phyloP scores from a whole-genome alignment of 345 rosid species.

The Dovyalis caffra region DNA sequence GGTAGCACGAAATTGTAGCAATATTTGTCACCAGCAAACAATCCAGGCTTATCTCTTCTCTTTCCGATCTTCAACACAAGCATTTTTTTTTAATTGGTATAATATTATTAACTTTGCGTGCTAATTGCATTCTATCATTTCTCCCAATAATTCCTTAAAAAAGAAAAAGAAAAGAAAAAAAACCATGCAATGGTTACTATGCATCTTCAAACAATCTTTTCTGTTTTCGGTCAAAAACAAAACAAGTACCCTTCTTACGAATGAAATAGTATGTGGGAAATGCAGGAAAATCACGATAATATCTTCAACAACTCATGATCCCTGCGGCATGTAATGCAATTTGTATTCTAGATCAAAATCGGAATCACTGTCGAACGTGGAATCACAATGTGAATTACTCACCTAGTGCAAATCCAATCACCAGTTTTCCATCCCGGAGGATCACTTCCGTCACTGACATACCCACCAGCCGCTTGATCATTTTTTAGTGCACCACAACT shows the following conservation, averaged over 20 bases:
- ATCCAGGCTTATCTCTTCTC: too few relatives aligned
- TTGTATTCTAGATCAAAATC: background rate
- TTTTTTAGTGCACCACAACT: slow-evolving; percentile 61
- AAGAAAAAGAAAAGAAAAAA: too few relatives aligned
- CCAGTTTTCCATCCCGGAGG: slow-evolving; percentile 83
- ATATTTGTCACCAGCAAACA: too few relatives aligned
- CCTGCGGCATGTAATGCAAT: background rate
- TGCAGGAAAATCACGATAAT: background rate
- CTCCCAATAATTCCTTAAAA: too few relatives aligned
- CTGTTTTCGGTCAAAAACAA: background rate
- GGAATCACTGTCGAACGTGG: background rate
- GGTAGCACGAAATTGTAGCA: background rate
- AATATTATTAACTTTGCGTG: too few relatives aligned
- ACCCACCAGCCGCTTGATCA: slow-evolving; percentile 20
- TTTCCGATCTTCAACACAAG: too few relatives aligned
- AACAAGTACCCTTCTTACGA: background rate
- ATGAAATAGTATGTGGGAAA: background rate
- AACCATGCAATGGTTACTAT: background rate
- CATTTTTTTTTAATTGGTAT: too few relatives aligned
- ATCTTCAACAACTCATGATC: background rate
- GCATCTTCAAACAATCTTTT: background rate
- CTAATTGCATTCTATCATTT: too few relatives aligned
- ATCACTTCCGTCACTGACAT: slow-evolving; percentile 10
- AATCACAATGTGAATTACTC: background rate
- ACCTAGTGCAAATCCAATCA: slow-evolving; percentile 83